These are phyloP conservation scores for Zasmidium citrigriseum DNA, from an alignment of 2,329 filamentous ascomycete genomes.

Conservation along the genomic window DNA sequence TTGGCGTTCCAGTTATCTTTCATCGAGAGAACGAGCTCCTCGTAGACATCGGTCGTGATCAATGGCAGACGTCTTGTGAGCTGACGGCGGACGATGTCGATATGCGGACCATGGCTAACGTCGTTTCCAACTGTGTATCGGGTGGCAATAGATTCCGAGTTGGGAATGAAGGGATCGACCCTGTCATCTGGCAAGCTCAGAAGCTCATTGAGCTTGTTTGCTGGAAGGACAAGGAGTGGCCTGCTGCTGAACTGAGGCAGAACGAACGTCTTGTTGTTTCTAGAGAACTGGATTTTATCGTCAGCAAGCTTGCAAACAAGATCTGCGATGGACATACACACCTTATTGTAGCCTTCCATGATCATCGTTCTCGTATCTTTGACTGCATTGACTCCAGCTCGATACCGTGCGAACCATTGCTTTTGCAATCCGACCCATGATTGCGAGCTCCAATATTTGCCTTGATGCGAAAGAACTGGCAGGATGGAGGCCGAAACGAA, in stretches of 20 bases:
- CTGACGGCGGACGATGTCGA: conserved; percentile 23
- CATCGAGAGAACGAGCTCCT: conserved; percentile 19
- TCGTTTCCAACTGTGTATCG: conserved; percentile 19
- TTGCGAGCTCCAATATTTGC: conserved; percentile 14
- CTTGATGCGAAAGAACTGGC: conserved; percentile 12
- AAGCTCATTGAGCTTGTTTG: conserved; percentile 20
- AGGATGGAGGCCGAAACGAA: conserved; percentile 13
- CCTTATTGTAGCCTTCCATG: conserved; percentile 18
- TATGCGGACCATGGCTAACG: conserved; percentile 14
- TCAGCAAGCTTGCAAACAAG: neutral
- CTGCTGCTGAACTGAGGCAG: conserved; percentile 23
- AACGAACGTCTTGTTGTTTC: conserved; percentile 18
- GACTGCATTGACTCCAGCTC: conserved; percentile 16
- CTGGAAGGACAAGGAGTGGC: conserved; percentile 22
- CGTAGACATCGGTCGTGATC: conserved; percentile 23
- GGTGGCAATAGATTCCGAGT: conserved; percentile 15
- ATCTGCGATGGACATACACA: neutral
- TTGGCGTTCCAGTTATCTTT: conserved; percentile 16
- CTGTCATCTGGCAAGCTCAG: conserved; percentile 20
- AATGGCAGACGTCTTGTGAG: conserved; percentile 25
- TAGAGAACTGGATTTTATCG: conserved; percentile 12
- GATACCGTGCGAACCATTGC: conserved; percentile 15
- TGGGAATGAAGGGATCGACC: conserved; percentile 16
- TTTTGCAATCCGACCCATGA: conserved; percentile 21
- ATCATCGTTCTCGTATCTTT: conserved; percentile 19